Percentiles rank a stretch among this genome's conserved stretches.
Conservation (phyloP, 345 rosid species). For the rapeseed (Brassica napus) region Da-Ae NC_063445.1:13170001-13170500, state of each 20-base stretch:
- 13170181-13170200: conserved; percentile 81
- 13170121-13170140: conserved; percentile 16
- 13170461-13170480: conserved; percentile 47
- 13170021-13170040: conserved; percentile 77
- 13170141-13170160: conserved; percentile 91
- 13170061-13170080: conserved; percentile 49
- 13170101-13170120: neutral
- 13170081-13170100: neutral
- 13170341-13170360: conserved; percentile 88
- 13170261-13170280: conserved; percentile 84
- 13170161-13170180: conserved; percentile 99
- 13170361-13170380: conserved; percentile 12
- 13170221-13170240: conserved; percentile 98
- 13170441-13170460: no score
- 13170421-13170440: neutral
- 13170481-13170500: conserved; percentile 56
- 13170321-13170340: conserved; percentile 89
- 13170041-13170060: conserved; percentile 71
- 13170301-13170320: conserved; percentile 74
- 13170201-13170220: conserved; percentile 97
- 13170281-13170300: conserved; percentile 79
- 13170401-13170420: neutral
- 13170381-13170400: conserved; percentile 10
- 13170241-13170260: conserved; percentile 74
- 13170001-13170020: conserved; percentile 67